Evolutionary conservation across 1,284 basidiomycete genomes (phyloP).

Genomic region (Cryptococcus sp.): DNA sequence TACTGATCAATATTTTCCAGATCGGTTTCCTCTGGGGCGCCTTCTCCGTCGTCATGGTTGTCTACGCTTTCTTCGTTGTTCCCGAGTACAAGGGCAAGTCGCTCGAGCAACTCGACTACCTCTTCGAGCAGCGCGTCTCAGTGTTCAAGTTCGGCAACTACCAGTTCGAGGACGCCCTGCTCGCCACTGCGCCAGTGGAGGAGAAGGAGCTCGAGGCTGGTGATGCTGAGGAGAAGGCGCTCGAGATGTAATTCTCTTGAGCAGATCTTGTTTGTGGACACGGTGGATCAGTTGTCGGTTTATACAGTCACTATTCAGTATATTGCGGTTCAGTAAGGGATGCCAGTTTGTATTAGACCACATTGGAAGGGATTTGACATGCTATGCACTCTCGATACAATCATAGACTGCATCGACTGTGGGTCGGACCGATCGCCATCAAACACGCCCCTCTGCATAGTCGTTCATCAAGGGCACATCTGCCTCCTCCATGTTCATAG

Average conservation of each 20-base stretch:
- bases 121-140: conserved; percentile 11
- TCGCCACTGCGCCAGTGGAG: conserved; percentile 6
- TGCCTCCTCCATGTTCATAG: too few relatives aligned
- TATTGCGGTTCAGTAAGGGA: too few relatives aligned
- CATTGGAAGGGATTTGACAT: too few relatives aligned
- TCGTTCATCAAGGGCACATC: too few relatives aligned
- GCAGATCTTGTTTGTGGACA: not conserved
- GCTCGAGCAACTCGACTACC: conserved; percentile 22
- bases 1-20: not conserved
- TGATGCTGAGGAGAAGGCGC: conserved; percentile 2
- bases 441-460: too few relatives aligned
- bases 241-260: not conserved
- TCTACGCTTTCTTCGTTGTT: conserved; percentile 22
- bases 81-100: conserved; percentile 21
- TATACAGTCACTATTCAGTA: too few relatives aligned
- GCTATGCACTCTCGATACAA: too few relatives aligned
- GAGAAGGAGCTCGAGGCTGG: conserved; percentile 1
- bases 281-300: not conserved
- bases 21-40: conserved; percentile 26
- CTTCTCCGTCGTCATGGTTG: conserved; percentile 22
- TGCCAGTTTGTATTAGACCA: too few relatives aligned
- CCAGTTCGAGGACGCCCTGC: conserved; percentile 20
- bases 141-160: conserved; percentile 12
- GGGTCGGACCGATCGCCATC: too few relatives aligned
- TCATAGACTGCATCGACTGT: too few relatives aligned